These are phyloP conservation scores for Anethum foeniculum DNA, from an alignment of 140 eudicot species.

Conservation along the genomic window DNA sequence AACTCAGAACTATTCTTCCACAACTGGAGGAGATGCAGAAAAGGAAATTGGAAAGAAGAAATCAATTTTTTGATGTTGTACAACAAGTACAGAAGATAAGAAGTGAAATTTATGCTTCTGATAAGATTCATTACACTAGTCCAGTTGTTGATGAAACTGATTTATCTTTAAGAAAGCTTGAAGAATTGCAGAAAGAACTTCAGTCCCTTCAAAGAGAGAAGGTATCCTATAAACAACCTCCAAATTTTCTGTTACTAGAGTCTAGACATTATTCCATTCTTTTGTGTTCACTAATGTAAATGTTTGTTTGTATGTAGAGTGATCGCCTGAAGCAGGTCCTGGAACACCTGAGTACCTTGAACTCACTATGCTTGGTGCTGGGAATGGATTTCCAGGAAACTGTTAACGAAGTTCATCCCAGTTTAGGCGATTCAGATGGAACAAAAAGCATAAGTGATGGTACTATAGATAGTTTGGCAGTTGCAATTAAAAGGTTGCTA, in stretches of 20 bases:
- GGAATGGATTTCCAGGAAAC: slow-evolving; percentile 69
- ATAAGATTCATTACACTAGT: slow-evolving; percentile 11
- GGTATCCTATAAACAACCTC: slow-evolving; percentile 28
- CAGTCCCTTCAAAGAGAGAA: slow-evolving; percentile 72
- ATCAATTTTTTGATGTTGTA: slow-evolving; percentile 57
- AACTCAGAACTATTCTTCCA: slow-evolving; percentile 54
- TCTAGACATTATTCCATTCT: background rate
- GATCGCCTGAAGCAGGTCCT: slow-evolving; percentile 63
- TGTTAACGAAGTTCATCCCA: slow-evolving; percentile 63
- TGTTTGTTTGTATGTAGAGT: slow-evolving; percentile 37
- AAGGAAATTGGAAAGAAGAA: slow-evolving; percentile 59
- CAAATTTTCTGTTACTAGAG: background rate
- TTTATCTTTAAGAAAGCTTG: slow-evolving; percentile 51
- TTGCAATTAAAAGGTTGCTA: slow-evolving; percentile 46
- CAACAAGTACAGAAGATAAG: slow-evolving; percentile 59
- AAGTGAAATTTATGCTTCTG: slow-evolving; percentile 43
- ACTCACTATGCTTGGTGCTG: slow-evolving; percentile 64
- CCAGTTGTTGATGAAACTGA: slow-evolving; percentile 57
- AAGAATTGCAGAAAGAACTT: slow-evolving; percentile 54
- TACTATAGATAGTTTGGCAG: slow-evolving; percentile 45
- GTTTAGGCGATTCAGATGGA: slow-evolving; percentile 50
- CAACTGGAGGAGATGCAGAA: slow-evolving; percentile 74
- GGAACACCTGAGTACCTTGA: slow-evolving; percentile 47
- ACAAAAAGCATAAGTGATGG: slow-evolving; percentile 42
- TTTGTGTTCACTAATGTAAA: background rate